A percentile compares a stretch with the other conserved stretches of the same genome.
These are phyloP conservation scores for Neurospora pannonica DNA, from an alignment of 495 filamentous ascomycete genomes.

Conservation along the genomic window DNA sequence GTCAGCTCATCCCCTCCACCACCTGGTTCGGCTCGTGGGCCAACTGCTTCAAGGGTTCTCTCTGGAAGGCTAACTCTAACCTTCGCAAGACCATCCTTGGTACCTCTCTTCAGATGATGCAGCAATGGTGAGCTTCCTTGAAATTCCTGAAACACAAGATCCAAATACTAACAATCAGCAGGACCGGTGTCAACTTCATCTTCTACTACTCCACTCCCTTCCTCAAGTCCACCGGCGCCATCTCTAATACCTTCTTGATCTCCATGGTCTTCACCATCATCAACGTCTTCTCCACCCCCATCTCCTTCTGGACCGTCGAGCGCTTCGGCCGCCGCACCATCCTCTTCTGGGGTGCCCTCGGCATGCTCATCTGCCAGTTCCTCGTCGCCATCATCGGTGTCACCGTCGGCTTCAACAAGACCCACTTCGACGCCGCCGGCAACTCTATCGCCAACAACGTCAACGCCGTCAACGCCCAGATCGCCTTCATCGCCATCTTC, in stretches of 20 bases:
- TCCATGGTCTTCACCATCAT: slow-evolving; percentile 73
- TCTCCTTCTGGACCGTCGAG: slow-evolving; percentile 79
- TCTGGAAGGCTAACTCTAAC: slow-evolving; percentile 47
- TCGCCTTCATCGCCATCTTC: slow-evolving; percentile 75
- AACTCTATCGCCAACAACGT: slow-evolving; percentile 43
- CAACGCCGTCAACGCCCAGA: slow-evolving; percentile 51
- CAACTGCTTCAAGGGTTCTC: slow-evolving; percentile 53
- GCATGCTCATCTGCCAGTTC: slow-evolving; percentile 82
- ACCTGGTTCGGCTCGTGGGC: slow-evolving; percentile 59
- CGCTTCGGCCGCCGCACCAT: slow-evolving; percentile 72
- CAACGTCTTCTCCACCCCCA: slow-evolving; percentile 73
- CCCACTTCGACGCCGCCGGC: slow-evolving; percentile 12
- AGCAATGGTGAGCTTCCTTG: slow-evolving; percentile 43
- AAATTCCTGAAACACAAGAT: not conserved
- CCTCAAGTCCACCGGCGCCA: slow-evolving; percentile 62
- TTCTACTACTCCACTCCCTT: slow-evolving; percentile 85
- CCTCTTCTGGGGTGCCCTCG: slow-evolving; percentile 66
- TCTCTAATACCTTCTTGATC: slow-evolving; percentile 69
- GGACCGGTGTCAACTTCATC: slow-evolving; percentile 82
- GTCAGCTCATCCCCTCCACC: slow-evolving; percentile 50
- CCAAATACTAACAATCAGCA: slow-evolving; percentile 7
- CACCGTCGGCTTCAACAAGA: slow-evolving; percentile 39
- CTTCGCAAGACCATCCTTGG: slow-evolving; percentile 70
- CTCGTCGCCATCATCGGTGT: slow-evolving; percentile 70
- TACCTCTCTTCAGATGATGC: slow-evolving; percentile 65